A percentile compares a stretch with the other conserved stretches of the same genome.
phyloP scores from a whole-genome alignment of 306 rosid species.

The Castanea sativa region DNA sequence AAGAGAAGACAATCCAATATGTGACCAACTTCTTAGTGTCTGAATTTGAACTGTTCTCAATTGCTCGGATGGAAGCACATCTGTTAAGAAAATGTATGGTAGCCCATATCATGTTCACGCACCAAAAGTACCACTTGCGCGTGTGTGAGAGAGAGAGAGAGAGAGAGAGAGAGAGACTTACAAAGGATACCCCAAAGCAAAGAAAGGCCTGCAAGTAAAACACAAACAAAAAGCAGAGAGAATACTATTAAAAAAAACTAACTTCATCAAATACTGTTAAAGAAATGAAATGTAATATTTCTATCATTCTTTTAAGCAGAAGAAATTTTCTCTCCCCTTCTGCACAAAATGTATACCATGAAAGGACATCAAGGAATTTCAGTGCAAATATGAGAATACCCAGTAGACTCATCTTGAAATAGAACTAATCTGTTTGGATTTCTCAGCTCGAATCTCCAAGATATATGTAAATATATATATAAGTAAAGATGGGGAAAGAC shows the following conservation, averaged over 20 bases:
- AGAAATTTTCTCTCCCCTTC: too few relatives aligned
- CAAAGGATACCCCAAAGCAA: slow-evolving; percentile 62
- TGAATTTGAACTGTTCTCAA: slow-evolving; percentile 36
- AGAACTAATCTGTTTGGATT: not conserved
- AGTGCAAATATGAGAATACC: slow-evolving; percentile 37
- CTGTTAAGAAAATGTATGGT: slow-evolving; percentile 25
- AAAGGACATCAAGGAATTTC: slow-evolving; percentile 34
- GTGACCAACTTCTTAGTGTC: slow-evolving; percentile 47
- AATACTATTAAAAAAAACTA: not conserved
- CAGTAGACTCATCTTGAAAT: slow-evolving; percentile 23
- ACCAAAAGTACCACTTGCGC: not conserved
- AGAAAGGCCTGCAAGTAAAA: slow-evolving; percentile 45
- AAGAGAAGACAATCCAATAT: slow-evolving; percentile 60
- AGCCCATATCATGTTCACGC: slow-evolving; percentile 1
- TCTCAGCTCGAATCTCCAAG: not conserved
- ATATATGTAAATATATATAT: too few relatives aligned
- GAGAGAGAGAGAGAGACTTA: slow-evolving; percentile 27
- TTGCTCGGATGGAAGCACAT: slow-evolving; percentile 56
- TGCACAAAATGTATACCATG: not conserved
- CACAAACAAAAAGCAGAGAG: not conserved
- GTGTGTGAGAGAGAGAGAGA: not conserved
- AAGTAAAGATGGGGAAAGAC: not conserved
- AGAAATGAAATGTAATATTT: too few relatives aligned
- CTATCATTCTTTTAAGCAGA: too few relatives aligned
- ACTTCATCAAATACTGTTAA: not conserved